phyloP scores from a whole-genome alignment of 805 yeast species.

The Candida golubevii region DNA sequence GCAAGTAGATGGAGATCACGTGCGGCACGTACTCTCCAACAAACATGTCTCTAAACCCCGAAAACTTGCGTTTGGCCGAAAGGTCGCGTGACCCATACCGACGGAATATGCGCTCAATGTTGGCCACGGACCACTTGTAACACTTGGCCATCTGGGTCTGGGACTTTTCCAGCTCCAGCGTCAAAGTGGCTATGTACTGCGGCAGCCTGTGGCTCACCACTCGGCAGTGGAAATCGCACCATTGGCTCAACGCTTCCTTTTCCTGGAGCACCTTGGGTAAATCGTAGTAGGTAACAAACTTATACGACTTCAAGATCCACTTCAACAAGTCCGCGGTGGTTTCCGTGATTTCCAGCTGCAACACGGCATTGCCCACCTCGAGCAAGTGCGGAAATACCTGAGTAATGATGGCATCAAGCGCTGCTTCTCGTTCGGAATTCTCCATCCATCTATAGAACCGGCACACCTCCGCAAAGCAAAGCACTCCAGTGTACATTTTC shows the following conservation, averaged over 20 bases:
- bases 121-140: constrained; percentile 79
- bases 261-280: constrained; percentile 60
- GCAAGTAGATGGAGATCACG: constrained; percentile 58
- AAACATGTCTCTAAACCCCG: constrained; percentile 56
- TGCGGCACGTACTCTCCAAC: constrained; percentile 65
- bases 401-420: constrained; percentile 43
- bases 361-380: constrained; percentile 52
- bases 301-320: constrained; percentile 68
- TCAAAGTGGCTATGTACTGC: constrained; percentile 43
- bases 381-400: constrained; percentile 64
- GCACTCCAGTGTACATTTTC: constrained; percentile 57
- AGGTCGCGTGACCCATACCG: constrained; percentile 57
- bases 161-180: constrained; percentile 48
- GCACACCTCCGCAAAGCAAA: constrained; percentile 66
- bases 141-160: constrained; percentile 69
- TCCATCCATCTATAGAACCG: constrained; percentile 68
- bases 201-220: constrained; percentile 63
- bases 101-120: constrained; percentile 63
- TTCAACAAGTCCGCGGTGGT: constrained; percentile 48
- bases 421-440: constrained; percentile 37
- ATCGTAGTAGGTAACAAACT: constrained; percentile 69
- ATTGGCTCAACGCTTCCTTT: constrained; percentile 47
- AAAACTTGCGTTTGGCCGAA: constrained; percentile 44
- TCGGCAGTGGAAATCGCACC: constrained; percentile 76
- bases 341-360: constrained; percentile 29